Conservation (phyloP, 345 rosid genomes). For the Trapa bicornis region DNA sequence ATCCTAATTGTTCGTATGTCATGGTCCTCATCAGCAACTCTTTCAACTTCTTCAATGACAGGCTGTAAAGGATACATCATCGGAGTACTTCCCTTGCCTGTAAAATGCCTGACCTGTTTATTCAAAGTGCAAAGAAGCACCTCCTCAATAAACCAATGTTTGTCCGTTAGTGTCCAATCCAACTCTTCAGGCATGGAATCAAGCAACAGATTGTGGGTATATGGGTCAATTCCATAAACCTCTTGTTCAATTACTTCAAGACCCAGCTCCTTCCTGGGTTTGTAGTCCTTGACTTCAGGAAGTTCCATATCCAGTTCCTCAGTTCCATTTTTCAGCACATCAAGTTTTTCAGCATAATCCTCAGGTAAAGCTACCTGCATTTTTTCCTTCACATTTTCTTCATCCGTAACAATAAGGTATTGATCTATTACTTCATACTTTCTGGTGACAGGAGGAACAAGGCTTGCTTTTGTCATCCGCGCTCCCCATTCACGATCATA, state of each 20-base stretch:
- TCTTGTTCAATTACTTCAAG: slow-evolving; percentile 92
- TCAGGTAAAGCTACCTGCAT: slow-evolving; percentile 96
- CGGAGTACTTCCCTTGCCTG: slow-evolving; percentile 87
- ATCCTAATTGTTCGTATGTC: slow-evolving; percentile 51
- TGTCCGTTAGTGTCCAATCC: slow-evolving; percentile 66
- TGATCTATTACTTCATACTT: slow-evolving; percentile 86
- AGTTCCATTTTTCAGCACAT: slow-evolving; percentile 68
- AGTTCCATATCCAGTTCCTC: slow-evolving; percentile 99
- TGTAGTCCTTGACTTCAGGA: slow-evolving; percentile 96
- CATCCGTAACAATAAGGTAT: slow-evolving; percentile 75
- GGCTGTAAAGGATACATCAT: slow-evolving; percentile 75
- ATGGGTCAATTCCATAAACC: slow-evolving; percentile 99
- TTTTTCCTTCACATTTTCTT: slow-evolving; percentile 77
- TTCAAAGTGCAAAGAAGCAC: slow-evolving; percentile 70
- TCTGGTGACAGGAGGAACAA: slow-evolving; percentile 99
- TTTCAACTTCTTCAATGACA: slow-evolving; percentile 74
- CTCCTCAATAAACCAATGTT: slow-evolving; percentile 81
- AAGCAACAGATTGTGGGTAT: slow-evolving; percentile 90
- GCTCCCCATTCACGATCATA: slow-evolving; percentile 99
- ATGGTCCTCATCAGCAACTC: slow-evolving; percentile 50
- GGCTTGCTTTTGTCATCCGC: slow-evolving; percentile 95
- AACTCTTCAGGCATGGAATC: slow-evolving; percentile 94
- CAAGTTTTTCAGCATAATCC: slow-evolving; percentile 89
- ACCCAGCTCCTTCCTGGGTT: slow-evolving; percentile 86
- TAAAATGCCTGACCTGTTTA: slow-evolving; percentile 70